Base-by-base conservation (phyloP, 1,284 basidiomycete genomes). In the Wallemia ichthyophaga region DNA sequence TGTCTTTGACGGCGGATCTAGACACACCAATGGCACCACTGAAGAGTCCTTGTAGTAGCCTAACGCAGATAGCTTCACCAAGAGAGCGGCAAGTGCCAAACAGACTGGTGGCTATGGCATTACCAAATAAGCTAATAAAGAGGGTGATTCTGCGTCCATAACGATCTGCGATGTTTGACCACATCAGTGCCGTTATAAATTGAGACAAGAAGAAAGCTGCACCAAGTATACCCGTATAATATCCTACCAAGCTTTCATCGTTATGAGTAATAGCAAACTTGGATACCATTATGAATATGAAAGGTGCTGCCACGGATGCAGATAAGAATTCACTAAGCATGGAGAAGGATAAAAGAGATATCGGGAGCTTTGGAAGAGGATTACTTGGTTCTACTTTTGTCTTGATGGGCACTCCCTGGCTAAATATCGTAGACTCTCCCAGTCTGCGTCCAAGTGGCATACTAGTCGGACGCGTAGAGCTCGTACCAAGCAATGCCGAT, bases 251-350 rank as follows among this genome's bases (percentile, higher is more conserved):
- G 64, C 58, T 79, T 7, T 83, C 77, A 63, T 85, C 83, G 61
- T 80, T 79, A 7, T 72, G 67, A 56, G 78, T 74, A 60, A 74
- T 75, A 25, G 76, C 76, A 67, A 85, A 84, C 9, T 79, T 81
- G 76, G 85, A 83, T 24, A 94, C 85, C 89, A 94, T 92, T 71
- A 86, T 86, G 60, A 89, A 73, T 58, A 89, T 69, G 68, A 89
- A 91, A 11, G 85, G 87, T 27, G 82, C 85, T 11, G 84, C 84
- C 27, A 91, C 82, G 66, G 89, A 91, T 25, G 89, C 88, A 7
- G 82, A 83, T 54, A 94, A 70, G 67, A 94, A 89, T 70, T 95
- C 89, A 56, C 86, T 87, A 19, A 92, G 75, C 81, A 94, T 84
- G 1, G 83, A 56, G 37, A 48, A 21, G 5, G 37, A 48, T 11